Evolutionary conservation across 75 land plant genomes (phyloP).

Genomic region (Cunninghamia lanceolata): DNA sequence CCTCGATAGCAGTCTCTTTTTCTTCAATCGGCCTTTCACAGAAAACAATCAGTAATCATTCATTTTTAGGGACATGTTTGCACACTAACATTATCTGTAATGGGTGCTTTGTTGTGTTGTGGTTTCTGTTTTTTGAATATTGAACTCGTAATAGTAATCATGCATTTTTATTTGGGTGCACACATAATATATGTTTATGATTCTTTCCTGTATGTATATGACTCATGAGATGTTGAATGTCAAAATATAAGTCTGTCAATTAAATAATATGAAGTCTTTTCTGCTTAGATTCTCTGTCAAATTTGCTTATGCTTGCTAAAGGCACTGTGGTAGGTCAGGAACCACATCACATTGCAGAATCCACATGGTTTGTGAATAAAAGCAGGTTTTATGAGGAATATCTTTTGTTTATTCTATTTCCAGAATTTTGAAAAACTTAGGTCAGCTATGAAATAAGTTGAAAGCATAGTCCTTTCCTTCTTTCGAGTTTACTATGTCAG

Average conservation of each 20-base stretch:
- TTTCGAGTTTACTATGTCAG: not conserved
- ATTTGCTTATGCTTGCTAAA: not conserved
- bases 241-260: not conserved
- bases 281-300: not conserved
- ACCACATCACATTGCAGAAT: not conserved
- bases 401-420: not conserved
- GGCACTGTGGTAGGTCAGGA: not conserved
- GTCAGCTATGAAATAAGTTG: not conserved
- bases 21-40: too few relatives aligned
- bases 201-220: not conserved
- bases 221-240: not conserved
- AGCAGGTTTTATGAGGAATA: not conserved
- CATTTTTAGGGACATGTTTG: too few relatives aligned
- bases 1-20: too few relatives aligned
- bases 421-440: not conserved
- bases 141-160: too few relatives aligned
- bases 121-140: too few relatives aligned
- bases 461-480: not conserved
- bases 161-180: too few relatives aligned
- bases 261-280: not conserved
- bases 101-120: too few relatives aligned
- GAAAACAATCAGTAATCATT: too few relatives aligned
- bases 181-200: not conserved
- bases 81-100: too few relatives aligned
- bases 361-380: not conserved